Evolutionary conservation across 179 eudicot genomes (phyloP).

Genomic region (Beta lomatogona): DNA sequence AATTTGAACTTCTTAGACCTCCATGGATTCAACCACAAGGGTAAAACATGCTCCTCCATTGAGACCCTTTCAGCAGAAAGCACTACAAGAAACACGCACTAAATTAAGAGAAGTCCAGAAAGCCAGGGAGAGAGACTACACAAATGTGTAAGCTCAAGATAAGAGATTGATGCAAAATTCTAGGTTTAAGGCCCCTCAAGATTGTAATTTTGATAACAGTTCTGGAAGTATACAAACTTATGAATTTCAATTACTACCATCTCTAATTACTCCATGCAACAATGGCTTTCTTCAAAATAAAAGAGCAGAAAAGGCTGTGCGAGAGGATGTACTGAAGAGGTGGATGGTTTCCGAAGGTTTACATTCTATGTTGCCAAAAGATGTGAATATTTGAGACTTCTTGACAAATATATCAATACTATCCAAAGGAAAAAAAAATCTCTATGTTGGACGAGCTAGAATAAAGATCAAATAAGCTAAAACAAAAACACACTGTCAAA

Average conservation of each 20-base stretch:
- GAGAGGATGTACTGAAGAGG: background rate
- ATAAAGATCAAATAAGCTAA: too few species aligned
- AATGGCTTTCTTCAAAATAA: background rate
- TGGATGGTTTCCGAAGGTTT: background rate
- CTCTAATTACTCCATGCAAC: background rate
- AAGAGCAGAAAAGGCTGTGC: background rate
- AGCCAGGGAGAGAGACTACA: background rate
- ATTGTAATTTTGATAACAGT: background rate
- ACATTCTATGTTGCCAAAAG: background rate
- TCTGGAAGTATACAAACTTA: background rate
- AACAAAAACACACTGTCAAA: background rate
- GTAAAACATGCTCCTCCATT: constrained; percentile 73
- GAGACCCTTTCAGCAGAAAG: constrained; percentile 76
- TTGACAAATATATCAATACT: background rate
- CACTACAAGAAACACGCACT: constrained; percentile 42
- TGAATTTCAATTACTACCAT: background rate
- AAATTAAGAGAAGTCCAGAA: background rate
- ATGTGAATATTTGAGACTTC: background rate
- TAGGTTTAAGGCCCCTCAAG: background rate
- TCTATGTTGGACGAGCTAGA: too few species aligned
- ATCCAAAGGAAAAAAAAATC: too few species aligned
- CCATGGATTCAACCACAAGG: constrained; percentile 76
- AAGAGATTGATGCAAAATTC: background rate
- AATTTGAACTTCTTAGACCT: constrained; percentile 37
- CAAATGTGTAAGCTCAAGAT: background rate